Percentiles rank a stretch among this genome's conserved stretches.
Evolutionary conservation across 148 eudicot genomes (phyloP).

Genomic region (Camellia sinensis): DNA sequence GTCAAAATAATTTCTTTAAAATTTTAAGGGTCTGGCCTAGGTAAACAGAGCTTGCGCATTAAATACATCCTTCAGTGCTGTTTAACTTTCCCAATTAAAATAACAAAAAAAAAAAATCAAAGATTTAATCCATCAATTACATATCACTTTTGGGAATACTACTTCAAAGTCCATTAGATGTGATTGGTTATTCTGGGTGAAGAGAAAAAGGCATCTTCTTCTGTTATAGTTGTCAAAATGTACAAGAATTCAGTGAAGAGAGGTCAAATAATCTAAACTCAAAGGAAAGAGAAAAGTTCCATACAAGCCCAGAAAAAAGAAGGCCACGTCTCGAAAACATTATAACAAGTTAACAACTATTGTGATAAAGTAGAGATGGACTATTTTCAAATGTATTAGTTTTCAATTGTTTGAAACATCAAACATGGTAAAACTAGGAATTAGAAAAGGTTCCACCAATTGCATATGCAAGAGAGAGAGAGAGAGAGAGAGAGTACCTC

Average conservation of each 20-base stretch:
- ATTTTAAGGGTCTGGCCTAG: not conserved
- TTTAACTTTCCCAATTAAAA: not conserved
- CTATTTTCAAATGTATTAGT: too few relatives aligned
- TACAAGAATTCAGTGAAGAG: not conserved
- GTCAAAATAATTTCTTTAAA: too few relatives aligned
- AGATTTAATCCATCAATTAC: not conserved
- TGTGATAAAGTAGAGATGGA: not conserved
- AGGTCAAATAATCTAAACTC: not conserved
- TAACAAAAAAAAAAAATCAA: not conserved
- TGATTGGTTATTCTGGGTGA: not conserved
- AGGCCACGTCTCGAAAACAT: too few relatives aligned
- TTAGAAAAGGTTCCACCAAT: not conserved
- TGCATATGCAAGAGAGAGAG: not conserved
- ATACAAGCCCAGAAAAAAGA: too few relatives aligned
- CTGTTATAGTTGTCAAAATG: not conserved
- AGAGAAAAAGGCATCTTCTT: not conserved
- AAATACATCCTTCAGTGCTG: not conserved
- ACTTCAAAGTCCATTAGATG: not conserved
- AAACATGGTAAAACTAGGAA: too few relatives aligned
- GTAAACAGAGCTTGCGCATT: not conserved
- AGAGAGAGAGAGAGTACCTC: slow-evolving; percentile 45
- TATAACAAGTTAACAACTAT: too few relatives aligned
- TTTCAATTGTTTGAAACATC: too few relatives aligned
- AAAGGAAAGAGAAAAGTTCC: not conserved
- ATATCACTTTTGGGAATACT: not conserved